These are phyloP conservation scores for Talaromyces sp. DNA, from an alignment of 2,329 filamentous ascomycete species.

Conservation along the genomic window DNA sequence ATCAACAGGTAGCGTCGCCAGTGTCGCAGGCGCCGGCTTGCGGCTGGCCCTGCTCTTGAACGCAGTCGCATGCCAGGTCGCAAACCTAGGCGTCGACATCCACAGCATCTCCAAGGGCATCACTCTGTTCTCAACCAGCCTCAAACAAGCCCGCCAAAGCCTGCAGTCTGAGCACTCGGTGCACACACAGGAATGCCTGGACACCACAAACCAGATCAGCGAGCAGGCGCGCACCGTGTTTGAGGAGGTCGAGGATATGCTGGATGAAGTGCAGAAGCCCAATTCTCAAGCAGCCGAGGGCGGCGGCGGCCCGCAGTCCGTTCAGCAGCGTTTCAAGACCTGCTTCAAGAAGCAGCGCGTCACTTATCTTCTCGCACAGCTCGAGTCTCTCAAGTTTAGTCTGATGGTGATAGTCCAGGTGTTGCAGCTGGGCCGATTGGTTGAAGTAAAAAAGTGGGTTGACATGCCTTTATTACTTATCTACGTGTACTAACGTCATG, in stretches of 20 bases:
- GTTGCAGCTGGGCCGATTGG: constrained; percentile 33
- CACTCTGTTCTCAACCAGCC: constrained; percentile 35
- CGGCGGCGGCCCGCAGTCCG: constrained; percentile 14
- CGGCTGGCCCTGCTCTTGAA: constrained; percentile 39
- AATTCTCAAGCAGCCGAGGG: constrained; percentile 18
- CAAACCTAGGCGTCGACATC: constrained; percentile 35
- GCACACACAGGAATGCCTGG: constrained; percentile 28
- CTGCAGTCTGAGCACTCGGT: constrained; percentile 28
- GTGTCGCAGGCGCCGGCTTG: constrained; percentile 29
- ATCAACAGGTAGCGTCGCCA: constrained; percentile 16
- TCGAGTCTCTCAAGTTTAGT: constrained; percentile 39
- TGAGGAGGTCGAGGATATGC: constrained; percentile 40
- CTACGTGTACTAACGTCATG: neutral
- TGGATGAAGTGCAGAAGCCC: constrained; percentile 29
- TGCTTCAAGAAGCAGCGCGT: constrained; percentile 40
- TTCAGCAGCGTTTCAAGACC: constrained; percentile 35
- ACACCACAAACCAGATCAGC: constrained; percentile 34
- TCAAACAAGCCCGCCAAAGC: constrained; percentile 34
- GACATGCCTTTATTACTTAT: neutral
- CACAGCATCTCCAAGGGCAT: constrained; percentile 39
- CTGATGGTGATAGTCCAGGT: constrained; percentile 36
- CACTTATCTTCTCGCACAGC: constrained; percentile 37
- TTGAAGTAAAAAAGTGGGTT: constrained; percentile 23
- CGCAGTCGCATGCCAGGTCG: constrained; percentile 38
- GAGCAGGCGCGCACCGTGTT: constrained; percentile 36